Evolutionary conservation across 164 flowering plant genomes (phyloP).

Genomic region (Cinnamomum chago): DNA sequence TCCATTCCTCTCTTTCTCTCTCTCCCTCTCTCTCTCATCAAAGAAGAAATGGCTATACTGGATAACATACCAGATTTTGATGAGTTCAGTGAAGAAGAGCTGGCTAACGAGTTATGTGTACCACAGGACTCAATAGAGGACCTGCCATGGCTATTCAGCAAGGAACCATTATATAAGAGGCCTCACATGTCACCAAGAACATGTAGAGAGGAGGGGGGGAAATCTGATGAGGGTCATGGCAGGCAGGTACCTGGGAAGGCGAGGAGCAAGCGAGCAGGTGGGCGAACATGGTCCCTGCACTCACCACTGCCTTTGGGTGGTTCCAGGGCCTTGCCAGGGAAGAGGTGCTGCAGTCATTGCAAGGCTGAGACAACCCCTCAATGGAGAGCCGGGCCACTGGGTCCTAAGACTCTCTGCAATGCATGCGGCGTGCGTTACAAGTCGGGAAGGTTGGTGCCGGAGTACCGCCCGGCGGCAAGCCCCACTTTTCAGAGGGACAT

Average conservation of each 20-base stretch:
- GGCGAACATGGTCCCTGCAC: not conserved
- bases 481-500: slow-evolving; percentile 51
- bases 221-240: not conserved
- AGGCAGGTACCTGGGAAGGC: not conserved
- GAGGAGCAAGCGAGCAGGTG: slow-evolving; percentile 2
- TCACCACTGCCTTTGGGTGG: slow-evolving; percentile 1
- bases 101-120: not conserved
- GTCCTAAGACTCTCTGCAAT: slow-evolving; percentile 82
- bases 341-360: slow-evolving; percentile 62
- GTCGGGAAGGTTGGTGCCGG: slow-evolving; percentile 76
- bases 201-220: not conserved
- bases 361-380: slow-evolving; percentile 77
- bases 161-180: not conserved
- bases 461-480: slow-evolving; percentile 79
- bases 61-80: not conserved
- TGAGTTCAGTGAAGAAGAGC: not conserved
- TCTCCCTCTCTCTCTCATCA: not conserved
- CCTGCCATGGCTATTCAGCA: not conserved
- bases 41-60: not conserved
- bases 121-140: not conserved
- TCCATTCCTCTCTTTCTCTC: not conserved
- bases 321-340: not conserved
- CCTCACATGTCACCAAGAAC: not conserved
- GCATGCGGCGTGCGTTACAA: slow-evolving; percentile 89
- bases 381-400: slow-evolving; percentile 80